Base-by-base conservation (phyloP, 331 rosid genomes). In the Telfairia occidentalis region DNA sequence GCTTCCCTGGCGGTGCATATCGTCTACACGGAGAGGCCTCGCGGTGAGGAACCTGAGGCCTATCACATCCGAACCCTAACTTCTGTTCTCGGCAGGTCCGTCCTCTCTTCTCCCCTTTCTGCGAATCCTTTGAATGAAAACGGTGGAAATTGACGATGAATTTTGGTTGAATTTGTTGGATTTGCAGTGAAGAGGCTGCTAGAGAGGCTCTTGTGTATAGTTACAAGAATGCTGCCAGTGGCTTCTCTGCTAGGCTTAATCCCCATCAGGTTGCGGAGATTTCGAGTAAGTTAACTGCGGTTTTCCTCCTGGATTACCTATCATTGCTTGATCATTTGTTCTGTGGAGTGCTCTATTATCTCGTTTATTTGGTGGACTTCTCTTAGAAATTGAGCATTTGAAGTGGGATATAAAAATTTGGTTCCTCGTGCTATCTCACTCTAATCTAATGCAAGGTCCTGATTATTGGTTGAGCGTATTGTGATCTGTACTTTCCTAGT, bases 161-260 rank as follows among this genome's bases (percentile, higher is more conserved):
- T 64, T 37, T 19, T 54, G 5, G 32, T 5, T 9, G 3, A 52
- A 19, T 79, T 73, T 16, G 23, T 57, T 76, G 34, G 34, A 54
- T 43, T 58, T 63, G 69, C 80, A 94, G 98, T 73, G 90, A 89
- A 67, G 96, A 89, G 29, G 96, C 96, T 78, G 98, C 97, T 21
- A 94, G 82, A 85, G 92, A 84, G 76, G 92, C 97, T 83, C 88
- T 94, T 85, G 26, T 94, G 75, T 90, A 94, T 55, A 91, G 92
- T 75, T 94, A 91, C 81, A 91, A 90, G 89, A 46, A 77, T 2
- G 97, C 97, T 45, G 96, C 96, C 0, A 86, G 85, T 84, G 98
- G 97, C n/a, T 94, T 94, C 88, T 90, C 98, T 18, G 97, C 98
- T 32, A 88, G 86, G 88, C 97, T 94, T 45, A 87, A 97, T 76